A percentile compares a stretch with the other conserved stretches of the same genome.
phyloP scores from a whole-genome alignment of 768 basidiomycete species.

The Jaapia argillacea region DNA sequence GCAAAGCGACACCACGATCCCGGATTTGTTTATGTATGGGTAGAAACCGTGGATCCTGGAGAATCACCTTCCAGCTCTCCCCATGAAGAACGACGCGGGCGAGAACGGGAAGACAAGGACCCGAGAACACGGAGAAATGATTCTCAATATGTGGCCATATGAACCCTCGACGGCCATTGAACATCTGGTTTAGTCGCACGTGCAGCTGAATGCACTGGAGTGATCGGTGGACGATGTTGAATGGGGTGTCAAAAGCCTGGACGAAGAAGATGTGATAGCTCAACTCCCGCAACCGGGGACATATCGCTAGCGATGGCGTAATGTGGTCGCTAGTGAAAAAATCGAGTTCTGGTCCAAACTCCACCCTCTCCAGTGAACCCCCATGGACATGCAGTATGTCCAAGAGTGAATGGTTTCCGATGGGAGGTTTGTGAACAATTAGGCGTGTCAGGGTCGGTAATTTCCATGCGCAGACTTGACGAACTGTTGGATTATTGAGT shows the following conservation, averaged over 20 bases:
- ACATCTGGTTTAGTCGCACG: constrained; percentile 32
- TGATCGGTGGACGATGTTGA: constrained; percentile 14
- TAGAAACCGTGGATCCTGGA: constrained; percentile 27
- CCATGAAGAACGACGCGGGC: constrained; percentile 38
- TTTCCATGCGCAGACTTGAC: too few relatives aligned
- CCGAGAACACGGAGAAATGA: constrained; percentile 37
- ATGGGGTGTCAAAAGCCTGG: constrained; percentile 5
- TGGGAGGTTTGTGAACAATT: too few relatives aligned
- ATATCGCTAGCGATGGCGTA: too few relatives aligned
- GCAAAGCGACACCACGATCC: neutral
- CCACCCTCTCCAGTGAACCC: too few relatives aligned
- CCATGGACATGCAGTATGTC: too few relatives aligned
- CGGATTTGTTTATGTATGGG: constrained; percentile 20
- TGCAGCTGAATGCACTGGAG: constrained; percentile 43
- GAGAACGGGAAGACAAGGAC: constrained; percentile 35
- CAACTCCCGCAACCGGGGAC: too few relatives aligned
- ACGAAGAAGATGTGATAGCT: constrained; percentile 18
- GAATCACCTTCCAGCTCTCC: constrained; percentile 32
- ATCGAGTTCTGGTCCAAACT: too few relatives aligned
- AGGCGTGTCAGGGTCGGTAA: too few relatives aligned
- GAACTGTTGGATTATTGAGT: too few relatives aligned
- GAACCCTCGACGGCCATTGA: constrained; percentile 22
- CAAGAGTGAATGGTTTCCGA: too few relatives aligned
- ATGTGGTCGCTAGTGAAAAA: too few relatives aligned
- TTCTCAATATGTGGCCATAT: constrained; percentile 30